These are phyloP conservation scores for Tolypocladium cylindrosporum DNA, from an alignment of 2,329 filamentous ascomycete genomes.

Conservation along the genomic window DNA sequence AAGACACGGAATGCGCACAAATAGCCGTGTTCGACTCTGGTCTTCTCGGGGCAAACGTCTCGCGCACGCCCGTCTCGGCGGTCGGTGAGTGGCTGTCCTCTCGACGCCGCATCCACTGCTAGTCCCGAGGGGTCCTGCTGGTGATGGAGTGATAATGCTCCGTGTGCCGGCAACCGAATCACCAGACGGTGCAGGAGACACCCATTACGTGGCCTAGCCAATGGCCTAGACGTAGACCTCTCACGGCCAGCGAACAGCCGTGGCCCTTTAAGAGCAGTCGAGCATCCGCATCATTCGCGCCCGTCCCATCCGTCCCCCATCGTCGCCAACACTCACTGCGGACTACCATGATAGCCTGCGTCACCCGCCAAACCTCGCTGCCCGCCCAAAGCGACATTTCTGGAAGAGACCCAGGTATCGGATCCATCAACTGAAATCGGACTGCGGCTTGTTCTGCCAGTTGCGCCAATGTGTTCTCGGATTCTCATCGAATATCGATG, in stretches of 20 bases:
- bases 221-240: neutral
- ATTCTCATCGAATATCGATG: constrained; percentile 24
- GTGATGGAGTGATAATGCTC: neutral
- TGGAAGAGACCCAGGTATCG: neutral
- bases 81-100: neutral
- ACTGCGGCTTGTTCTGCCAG: neutral
- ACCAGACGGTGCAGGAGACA: neutral
- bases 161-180: neutral
- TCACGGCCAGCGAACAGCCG: neutral
- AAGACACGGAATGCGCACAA: neutral
- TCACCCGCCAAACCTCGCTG: neutral
- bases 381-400: neutral
- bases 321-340: neutral
- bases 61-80: neutral
- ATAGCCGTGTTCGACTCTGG: neutral
- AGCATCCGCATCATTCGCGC: neutral
- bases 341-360: neutral
- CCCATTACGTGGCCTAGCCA: constrained; percentile 8
- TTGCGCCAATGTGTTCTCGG: constrained; percentile 20
- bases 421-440: neutral
- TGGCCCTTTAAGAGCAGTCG: neutral
- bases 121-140: neutral
- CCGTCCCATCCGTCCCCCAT: neutral
- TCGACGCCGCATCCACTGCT: neutral
- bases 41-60: neutral